Conservation (phyloP, 495 filamentous ascomycete species). For the Annulohypoxylon bovei region DNA sequence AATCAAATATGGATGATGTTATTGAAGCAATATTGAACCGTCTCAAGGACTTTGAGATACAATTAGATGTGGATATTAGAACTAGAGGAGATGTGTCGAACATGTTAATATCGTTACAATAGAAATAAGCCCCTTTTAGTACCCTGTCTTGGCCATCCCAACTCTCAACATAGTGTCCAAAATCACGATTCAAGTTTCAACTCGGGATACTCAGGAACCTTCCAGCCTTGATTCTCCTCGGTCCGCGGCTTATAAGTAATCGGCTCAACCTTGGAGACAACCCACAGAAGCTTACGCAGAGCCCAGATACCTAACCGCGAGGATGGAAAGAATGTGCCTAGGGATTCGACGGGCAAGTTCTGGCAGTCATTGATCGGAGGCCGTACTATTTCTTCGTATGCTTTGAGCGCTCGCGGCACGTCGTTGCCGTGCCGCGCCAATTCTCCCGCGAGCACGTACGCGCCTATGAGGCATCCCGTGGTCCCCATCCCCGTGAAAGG, state of each 20-base stretch:
- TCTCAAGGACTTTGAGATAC: too few species aligned
- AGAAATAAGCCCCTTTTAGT: not conserved
- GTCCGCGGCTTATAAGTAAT: conserved; percentile 32
- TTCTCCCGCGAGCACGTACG: conserved; percentile 65
- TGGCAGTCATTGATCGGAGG: conserved; percentile 54
- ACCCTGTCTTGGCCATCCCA: not conserved
- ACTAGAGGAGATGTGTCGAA: too few species aligned
- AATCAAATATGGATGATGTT: too few species aligned
- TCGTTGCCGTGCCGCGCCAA: conserved; percentile 46
- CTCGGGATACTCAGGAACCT: conserved; percentile 55
- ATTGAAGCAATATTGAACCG: too few species aligned
- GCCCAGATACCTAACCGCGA: conserved; percentile 45
- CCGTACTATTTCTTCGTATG: conserved; percentile 51
- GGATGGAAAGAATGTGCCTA: conserved; percentile 36
- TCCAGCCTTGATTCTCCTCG: conserved; percentile 46
- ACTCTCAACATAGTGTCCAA: not conserved
- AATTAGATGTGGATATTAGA: too few species aligned
- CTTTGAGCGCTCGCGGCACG: conserved; percentile 44
- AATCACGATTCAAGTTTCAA: conserved; percentile 27
- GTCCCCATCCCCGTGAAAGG: conserved; percentile 60
- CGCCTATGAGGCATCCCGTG: conserved; percentile 54
- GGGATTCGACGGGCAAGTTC: conserved; percentile 30
- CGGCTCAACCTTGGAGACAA: conserved; percentile 47
- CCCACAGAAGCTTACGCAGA: conserved; percentile 42
- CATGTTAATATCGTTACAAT: too few species aligned